Evolutionary conservation across 345 rosid species (phyloP).

Genomic region (Ceriops zippeliana): DNA sequence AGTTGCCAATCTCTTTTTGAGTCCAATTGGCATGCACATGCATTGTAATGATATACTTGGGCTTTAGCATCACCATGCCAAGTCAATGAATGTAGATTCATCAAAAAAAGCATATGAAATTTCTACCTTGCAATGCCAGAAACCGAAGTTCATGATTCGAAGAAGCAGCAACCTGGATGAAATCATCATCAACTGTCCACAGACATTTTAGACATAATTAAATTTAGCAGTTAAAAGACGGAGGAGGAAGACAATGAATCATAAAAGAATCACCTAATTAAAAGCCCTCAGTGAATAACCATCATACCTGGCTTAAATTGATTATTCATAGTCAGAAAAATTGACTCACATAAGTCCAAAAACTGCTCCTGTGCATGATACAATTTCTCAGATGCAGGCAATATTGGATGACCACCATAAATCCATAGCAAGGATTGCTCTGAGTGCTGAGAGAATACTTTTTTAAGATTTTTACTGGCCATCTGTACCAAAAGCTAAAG

Average conservation of each 20-base stretch:
- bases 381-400: conserved; percentile 55
- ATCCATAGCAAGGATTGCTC: conserved; percentile 79
- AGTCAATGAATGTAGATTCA: background rate
- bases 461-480: conserved; percentile 49
- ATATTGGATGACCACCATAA: conserved; percentile 83
- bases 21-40: no score
- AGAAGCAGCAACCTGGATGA: conserved; percentile 41
- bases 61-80: background rate
- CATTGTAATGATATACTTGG: no score
- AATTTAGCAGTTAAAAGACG: background rate
- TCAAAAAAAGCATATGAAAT: background rate
- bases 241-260: background rate
- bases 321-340: conserved; percentile 53
- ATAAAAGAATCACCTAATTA: background rate
- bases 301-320: conserved; percentile 48
- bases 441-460: conserved; percentile 38
- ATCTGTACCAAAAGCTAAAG: conserved; percentile 32
- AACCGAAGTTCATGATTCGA: conserved; percentile 51
- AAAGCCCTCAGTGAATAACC: background rate
- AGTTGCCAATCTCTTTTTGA: no score
- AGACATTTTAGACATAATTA: conserved; percentile 15
- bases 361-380: conserved; percentile 53
- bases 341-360: conserved; percentile 46
- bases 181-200: conserved; percentile 40
- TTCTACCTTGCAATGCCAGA: conserved; percentile 74